A percentile compares a stretch with the other conserved stretches of the same genome.
phyloP scores from a whole-genome alignment of 306 rosid genomes.

The Rosa multiflora region DNA sequence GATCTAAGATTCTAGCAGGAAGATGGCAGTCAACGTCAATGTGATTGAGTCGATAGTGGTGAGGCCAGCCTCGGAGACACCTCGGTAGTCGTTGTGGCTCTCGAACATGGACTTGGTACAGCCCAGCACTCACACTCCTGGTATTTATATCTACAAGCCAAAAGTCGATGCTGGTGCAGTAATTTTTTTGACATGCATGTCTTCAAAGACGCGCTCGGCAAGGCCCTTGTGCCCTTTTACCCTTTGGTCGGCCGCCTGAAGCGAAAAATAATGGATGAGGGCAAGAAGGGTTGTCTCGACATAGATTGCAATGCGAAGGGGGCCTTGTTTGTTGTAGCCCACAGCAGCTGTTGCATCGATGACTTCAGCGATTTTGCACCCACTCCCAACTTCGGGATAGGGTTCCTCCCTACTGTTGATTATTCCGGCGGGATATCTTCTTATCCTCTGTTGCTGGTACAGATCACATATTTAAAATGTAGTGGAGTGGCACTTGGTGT shows the following conservation, averaged over 20 bases:
- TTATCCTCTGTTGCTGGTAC: constrained; percentile 60
- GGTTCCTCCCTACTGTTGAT: constrained; percentile 54
- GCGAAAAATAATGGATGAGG: constrained; percentile 40
- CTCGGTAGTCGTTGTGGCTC: constrained; percentile 58
- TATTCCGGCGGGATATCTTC: constrained; percentile 66
- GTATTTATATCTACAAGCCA: constrained; percentile 68
- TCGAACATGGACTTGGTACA: constrained; percentile 74
- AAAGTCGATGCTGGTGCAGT: constrained; percentile 13
- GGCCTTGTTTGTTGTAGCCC: constrained; percentile 72
- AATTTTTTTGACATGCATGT: constrained; percentile 49
- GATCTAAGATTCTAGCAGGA: background rate
- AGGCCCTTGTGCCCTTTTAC: constrained; percentile 69
- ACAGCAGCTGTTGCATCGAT: constrained; percentile 38
- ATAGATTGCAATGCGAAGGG: constrained; percentile 73
- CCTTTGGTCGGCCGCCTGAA: constrained; percentile 82
- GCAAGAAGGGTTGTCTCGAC: constrained; percentile 56
- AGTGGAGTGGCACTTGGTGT: constrained; percentile 2
- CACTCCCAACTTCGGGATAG: constrained; percentile 61
- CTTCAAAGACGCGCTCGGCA: constrained; percentile 58
- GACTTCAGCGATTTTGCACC: constrained; percentile 91
- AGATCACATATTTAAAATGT: constrained; percentile 39
- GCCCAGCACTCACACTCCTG: constrained; percentile 69
- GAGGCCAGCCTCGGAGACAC: constrained; percentile 60
- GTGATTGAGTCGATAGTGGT: constrained; percentile 69
- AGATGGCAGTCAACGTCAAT: constrained; percentile 52